Conservation (phyloP, 2,329 filamentous ascomycete genomes). For the Juglanconis sp. region DNA sequence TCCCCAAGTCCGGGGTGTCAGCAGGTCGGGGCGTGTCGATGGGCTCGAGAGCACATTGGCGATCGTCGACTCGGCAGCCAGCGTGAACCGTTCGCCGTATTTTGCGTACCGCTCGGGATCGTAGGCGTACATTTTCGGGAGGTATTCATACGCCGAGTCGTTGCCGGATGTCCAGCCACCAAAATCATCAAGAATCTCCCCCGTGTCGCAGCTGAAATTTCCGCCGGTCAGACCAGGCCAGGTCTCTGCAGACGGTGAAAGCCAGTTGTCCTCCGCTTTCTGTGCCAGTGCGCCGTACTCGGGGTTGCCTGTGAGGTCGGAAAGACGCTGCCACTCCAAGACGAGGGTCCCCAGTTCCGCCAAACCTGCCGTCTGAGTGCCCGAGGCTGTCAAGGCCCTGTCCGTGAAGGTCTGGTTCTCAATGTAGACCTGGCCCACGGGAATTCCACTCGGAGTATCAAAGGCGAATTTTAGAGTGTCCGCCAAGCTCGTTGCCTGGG, state of each 20-base stretch:
- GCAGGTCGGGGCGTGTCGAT: background rate
- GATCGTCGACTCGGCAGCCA: slow-evolving; percentile 3
- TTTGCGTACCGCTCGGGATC: background rate
- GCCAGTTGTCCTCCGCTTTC: background rate
- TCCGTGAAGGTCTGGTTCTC: slow-evolving; percentile 4
- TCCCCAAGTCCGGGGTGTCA: background rate
- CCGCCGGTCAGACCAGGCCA: background rate
- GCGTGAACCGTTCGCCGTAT: background rate
- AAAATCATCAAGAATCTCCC: background rate
- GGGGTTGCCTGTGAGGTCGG: background rate
- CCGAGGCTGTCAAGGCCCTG: background rate
- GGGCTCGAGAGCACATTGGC: slow-evolving; percentile 2
- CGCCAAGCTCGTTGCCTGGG: background rate
- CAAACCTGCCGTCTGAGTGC: background rate
- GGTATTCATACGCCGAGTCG: slow-evolving; percentile 7
- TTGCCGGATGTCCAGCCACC: slow-evolving; percentile 4
- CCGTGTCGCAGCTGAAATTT: background rate
- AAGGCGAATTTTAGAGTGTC: slow-evolving; percentile 10
- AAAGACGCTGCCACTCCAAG: slow-evolving; percentile 3
- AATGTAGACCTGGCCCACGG: background rate
- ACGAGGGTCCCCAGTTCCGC: slow-evolving; percentile 3
- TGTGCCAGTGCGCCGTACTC: slow-evolving; percentile 3
- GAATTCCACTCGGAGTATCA: background rate
- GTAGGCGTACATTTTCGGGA: slow-evolving; percentile 9
- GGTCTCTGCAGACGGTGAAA: background rate